Percentiles rank a stretch among this genome's conserved stretches.
phyloP scores from a whole-genome alignment of 805 yeast species.

The Yamadazyma ubonensis region DNA sequence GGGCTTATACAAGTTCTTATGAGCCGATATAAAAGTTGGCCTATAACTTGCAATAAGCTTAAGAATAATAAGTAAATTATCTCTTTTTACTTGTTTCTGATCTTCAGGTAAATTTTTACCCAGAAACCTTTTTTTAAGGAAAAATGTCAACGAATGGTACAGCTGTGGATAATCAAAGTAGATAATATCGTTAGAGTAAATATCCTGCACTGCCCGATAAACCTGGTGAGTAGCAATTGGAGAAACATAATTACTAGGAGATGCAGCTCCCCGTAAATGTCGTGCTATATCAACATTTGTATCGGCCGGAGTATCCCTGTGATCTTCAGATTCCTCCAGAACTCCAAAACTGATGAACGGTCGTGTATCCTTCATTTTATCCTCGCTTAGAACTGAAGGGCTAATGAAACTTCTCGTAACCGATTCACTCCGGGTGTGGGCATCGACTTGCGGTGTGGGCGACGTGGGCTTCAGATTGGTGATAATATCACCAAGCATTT shows the following conservation, averaged over 20 bases:
- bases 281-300: slow-evolving; percentile 9
- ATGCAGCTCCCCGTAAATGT: slow-evolving; percentile 2
- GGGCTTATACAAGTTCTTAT: slow-evolving; percentile 64
- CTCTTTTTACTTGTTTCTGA: slow-evolving; percentile 30
- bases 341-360: slow-evolving; percentile 44
- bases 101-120: slow-evolving; percentile 44
- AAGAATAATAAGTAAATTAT: slow-evolving; percentile 42
- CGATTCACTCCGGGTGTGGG: background rate
- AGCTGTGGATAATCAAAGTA: slow-evolving; percentile 64
- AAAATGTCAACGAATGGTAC: slow-evolving; percentile 58
- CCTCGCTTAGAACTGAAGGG: slow-evolving; percentile 8
- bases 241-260: slow-evolving; percentile 40
- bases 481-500: slow-evolving; percentile 50
- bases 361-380: slow-evolving; percentile 27
- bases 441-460: slow-evolving; percentile 22
- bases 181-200: slow-evolving; percentile 44
- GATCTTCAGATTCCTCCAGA: slow-evolving; percentile 5
- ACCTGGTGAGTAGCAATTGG: slow-evolving; percentile 58
- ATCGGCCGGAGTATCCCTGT: background rate
- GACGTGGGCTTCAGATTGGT: slow-evolving; percentile 39
- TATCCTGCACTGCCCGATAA: slow-evolving; percentile 51
- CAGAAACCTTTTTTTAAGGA: slow-evolving; percentile 53
- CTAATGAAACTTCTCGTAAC: slow-evolving; percentile 7
- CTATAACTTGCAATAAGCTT: slow-evolving; percentile 64
- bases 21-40: slow-evolving; percentile 76